Evolutionary conservation across 2,329 filamentous ascomycete species (phyloP).

Genomic region (Coniochaeta sp.): DNA sequence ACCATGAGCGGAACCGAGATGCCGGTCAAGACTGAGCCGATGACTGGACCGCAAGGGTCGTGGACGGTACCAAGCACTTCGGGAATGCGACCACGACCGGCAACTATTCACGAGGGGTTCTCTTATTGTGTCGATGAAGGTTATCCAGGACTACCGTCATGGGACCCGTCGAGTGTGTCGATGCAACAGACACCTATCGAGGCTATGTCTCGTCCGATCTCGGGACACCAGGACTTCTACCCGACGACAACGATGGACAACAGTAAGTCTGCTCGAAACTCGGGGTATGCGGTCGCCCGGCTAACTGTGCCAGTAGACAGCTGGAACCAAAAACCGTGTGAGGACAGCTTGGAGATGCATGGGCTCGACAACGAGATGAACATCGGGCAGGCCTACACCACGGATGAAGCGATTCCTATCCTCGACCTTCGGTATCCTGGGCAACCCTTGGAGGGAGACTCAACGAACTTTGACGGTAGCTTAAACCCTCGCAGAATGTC

Average conservation of each 20-base stretch:
- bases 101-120: conserved; percentile 55
- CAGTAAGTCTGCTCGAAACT: conserved; percentile 30
- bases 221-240: conserved; percentile 53
- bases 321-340: conserved; percentile 50
- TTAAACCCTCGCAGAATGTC: conserved; percentile 58
- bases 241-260: conserved; percentile 40
- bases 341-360: conserved; percentile 49
- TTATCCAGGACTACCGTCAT: conserved; percentile 44
- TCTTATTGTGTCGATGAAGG: conserved; percentile 51
- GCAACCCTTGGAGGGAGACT: conserved; percentile 41
- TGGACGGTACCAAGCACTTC: conserved; percentile 51
- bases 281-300: conserved; percentile 4
- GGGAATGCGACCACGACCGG: conserved; percentile 44
- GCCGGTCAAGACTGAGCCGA: conserved; percentile 37
- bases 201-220: conserved; percentile 45
- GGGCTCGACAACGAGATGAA: conserved; percentile 49
- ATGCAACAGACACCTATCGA: conserved; percentile 45
- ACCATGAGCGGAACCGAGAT: conserved; percentile 47
- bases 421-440: conserved; percentile 50
- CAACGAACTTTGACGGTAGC: conserved; percentile 42
- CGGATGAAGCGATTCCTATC: conserved; percentile 57
- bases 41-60: conserved; percentile 36
- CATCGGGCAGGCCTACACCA: conserved; percentile 56
- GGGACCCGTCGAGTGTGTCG: conserved; percentile 49
- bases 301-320: conserved; percentile 24